phyloP scores from a whole-genome alignment of 2,329 filamentous ascomycete genomes.

The Dactylonectria estremocensis region DNA sequence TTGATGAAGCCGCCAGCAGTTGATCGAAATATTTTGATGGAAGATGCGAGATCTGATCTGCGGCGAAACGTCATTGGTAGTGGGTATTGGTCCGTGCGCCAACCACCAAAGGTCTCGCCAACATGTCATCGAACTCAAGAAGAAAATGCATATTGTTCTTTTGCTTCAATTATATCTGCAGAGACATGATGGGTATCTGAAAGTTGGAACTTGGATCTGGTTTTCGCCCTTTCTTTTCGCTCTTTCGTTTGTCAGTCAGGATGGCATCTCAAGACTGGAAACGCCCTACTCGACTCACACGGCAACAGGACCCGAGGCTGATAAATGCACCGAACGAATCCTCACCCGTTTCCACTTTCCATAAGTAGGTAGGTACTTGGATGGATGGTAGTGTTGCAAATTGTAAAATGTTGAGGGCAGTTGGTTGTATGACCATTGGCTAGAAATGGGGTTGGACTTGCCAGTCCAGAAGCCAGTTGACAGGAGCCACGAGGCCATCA shows the following conservation, averaged over 20 bases:
- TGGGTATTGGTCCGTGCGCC: slow-evolving; percentile 10
- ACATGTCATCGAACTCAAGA: not conserved
- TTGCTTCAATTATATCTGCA: no score
- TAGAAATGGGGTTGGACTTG: not conserved
- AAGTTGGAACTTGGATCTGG: no score
- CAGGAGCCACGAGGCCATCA: not conserved
- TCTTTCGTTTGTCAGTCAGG: not conserved
- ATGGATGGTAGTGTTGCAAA: not conserved
- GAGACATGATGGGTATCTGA: no score
- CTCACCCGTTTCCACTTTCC: not conserved
- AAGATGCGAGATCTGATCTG: slow-evolving; percentile 16
- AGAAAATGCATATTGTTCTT: not conserved
- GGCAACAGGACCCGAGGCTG: not conserved
- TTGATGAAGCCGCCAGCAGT: slow-evolving; percentile 17
- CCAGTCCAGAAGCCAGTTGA: not conserved
- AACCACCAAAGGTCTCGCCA: not conserved
- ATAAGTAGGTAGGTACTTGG: no score
- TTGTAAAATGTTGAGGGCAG: not conserved
- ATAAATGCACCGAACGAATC: not conserved
- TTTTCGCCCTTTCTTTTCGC: not conserved
- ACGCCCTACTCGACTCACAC: not conserved
- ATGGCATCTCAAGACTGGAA: not conserved
- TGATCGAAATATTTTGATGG: slow-evolving; percentile 39
- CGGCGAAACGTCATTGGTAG: slow-evolving; percentile 25
- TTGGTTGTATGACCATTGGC: not conserved